These are phyloP conservation scores for Russula olivacea DNA, from an alignment of 768 basidiomycete species.

Conservation along the genomic window DNA sequence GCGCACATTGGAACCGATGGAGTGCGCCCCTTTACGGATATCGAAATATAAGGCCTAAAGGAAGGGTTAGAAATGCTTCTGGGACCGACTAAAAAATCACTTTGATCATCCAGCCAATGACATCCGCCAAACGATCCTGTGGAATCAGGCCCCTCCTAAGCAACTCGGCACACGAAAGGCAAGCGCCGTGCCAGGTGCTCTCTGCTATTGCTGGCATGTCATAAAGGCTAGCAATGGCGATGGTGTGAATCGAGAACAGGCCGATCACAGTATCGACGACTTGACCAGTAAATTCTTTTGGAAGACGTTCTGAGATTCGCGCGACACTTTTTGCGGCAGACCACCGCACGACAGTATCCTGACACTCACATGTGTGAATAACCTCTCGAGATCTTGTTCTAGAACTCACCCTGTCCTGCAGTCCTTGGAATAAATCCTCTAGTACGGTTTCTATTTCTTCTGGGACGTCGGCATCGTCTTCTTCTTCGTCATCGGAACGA, in stretches of 20 bases:
- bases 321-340: conserved; percentile 91
- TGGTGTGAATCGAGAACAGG: conserved; percentile 71
- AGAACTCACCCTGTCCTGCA: conserved; percentile 74
- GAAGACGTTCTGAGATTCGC: conserved; percentile 75
- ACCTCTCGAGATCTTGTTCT: background rate
- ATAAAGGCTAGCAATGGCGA: conserved; percentile 56
- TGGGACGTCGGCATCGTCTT: conserved; percentile 59
- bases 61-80: conserved; percentile 17
- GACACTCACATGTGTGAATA: conserved; percentile 14
- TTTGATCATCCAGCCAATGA: conserved; percentile 79
- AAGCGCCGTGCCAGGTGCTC: conserved; percentile 91
- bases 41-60: conserved; percentile 85
- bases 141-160: conserved; percentile 73
- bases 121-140: conserved; percentile 47
- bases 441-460: conserved; percentile 71
- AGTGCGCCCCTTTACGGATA: conserved; percentile 85
- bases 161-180: conserved; percentile 88
- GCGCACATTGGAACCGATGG: conserved; percentile 89
- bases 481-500: conserved; percentile 23
- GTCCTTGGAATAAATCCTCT: conserved; percentile 59
- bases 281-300: conserved; percentile 66
- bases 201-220: conserved; percentile 77
- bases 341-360: conserved; percentile 96
- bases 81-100: conserved; percentile 34
- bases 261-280: conserved; percentile 74